Conservation (phyloP, 495 filamentous ascomycete genomes). For the Penicillium flavigenum region DNA sequence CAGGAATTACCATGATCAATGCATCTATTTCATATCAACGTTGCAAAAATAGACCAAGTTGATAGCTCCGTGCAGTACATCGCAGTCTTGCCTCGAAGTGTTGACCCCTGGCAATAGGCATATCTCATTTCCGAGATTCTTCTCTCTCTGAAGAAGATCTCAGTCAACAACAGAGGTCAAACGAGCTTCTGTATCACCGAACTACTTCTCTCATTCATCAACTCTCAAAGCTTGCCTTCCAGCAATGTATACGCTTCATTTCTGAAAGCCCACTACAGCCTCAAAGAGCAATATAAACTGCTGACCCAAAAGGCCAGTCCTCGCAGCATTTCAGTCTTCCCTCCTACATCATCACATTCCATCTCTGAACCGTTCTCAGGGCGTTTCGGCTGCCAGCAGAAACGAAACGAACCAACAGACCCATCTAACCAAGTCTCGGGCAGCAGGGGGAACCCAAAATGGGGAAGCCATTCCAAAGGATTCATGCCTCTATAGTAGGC, state of each 20-base stretch:
- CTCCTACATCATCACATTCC: background rate
- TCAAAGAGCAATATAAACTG: background rate
- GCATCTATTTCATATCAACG: background rate
- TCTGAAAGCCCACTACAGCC: background rate
- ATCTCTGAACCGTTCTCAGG: too few species aligned
- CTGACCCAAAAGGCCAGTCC: background rate
- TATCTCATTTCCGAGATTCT: background rate
- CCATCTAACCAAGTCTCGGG: background rate
- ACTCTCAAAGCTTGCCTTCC: background rate
- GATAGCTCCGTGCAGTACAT: background rate
- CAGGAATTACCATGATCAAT: background rate
- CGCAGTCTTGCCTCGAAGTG: background rate
- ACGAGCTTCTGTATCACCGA: background rate
- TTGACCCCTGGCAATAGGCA: background rate
- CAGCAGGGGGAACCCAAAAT: constrained; percentile 18
- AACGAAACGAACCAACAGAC: background rate
- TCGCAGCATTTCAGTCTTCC: background rate
- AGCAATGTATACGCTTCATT: background rate
- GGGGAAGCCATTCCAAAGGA: constrained; percentile 34
- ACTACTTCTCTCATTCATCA: background rate
- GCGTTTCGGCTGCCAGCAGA: background rate
- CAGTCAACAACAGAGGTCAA: too few species aligned
- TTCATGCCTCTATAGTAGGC: constrained; percentile 34
- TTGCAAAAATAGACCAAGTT: background rate
- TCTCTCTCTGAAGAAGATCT: background rate